Percentiles rank a stretch among this genome's conserved stretches.
phyloP scores from a whole-genome alignment of 2,329 filamentous ascomycete genomes.

The Paraconiothyrium brasiliense region DNA sequence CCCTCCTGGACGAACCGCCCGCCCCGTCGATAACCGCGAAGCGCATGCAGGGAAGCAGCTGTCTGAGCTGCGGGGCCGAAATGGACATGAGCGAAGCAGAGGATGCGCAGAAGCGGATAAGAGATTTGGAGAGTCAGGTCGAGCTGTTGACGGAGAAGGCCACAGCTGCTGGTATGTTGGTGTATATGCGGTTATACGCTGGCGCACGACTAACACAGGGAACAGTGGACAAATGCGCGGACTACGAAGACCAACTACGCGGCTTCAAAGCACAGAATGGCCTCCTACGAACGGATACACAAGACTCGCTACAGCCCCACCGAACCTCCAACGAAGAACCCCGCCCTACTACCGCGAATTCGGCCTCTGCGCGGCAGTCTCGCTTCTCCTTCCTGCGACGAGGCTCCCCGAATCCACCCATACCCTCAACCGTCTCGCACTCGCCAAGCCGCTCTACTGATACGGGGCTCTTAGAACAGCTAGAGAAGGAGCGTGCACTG shows the following conservation, averaged over 20 bases:
- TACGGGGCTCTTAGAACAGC: conserved; percentile 66
- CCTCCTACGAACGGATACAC: conserved; percentile 33
- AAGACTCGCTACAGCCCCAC: conserved; percentile 27
- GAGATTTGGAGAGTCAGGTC: conserved; percentile 76
- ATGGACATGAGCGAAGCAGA: conserved; percentile 27
- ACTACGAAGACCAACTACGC: conserved; percentile 82
- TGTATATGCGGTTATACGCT: conserved; percentile 18
- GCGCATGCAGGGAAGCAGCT: conserved; percentile 34
- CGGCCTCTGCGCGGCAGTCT: conserved; percentile 41
- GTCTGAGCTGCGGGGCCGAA: conserved; percentile 43
- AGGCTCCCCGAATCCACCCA: conserved; percentile 40
- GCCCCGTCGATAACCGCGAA: conserved; percentile 32
- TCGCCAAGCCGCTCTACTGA: conserved; percentile 50
- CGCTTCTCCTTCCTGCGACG: conserved; percentile 56
- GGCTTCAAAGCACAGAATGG: conserved; percentile 52
- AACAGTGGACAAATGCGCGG: conserved; percentile 68
- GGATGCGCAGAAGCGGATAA: conserved; percentile 37
- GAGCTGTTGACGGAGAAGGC: conserved; percentile 75
- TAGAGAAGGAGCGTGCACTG: conserved; percentile 72
- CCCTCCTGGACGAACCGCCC: conserved; percentile 26
- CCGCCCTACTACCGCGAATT: conserved; percentile 42
- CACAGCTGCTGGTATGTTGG: conserved; percentile 64
- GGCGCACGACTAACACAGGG: conserved; percentile 16
- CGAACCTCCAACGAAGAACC: conserved; percentile 38
- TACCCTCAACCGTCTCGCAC: conserved; percentile 12